A percentile compares a stretch with the other conserved stretches of the same genome.
These are phyloP conservation scores for Thozetella sp. DNA, from an alignment of 495 filamentous ascomycete species.

Conservation along the genomic window DNA sequence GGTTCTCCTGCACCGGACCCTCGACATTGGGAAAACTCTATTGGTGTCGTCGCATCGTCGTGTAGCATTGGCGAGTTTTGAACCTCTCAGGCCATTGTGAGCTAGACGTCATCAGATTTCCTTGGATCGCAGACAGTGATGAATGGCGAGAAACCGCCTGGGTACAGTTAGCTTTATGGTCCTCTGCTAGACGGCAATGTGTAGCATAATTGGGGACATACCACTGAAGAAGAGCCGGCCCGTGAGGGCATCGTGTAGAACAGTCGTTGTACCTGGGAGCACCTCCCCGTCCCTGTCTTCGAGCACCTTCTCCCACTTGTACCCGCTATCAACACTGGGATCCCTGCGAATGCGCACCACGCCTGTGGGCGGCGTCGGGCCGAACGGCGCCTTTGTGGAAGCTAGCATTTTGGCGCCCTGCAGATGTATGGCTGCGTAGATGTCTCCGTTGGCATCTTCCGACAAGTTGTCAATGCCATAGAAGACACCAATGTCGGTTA, in stretches of 20 bases:
- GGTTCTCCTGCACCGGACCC: too few species aligned
- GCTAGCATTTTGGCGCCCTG: slow-evolving; percentile 6
- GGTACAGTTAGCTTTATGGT: not conserved
- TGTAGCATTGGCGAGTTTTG: not conserved
- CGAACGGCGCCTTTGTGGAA: slow-evolving; percentile 18
- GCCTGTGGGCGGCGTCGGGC: slow-evolving; percentile 5
- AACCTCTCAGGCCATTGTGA: not conserved
- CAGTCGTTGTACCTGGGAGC: slow-evolving; percentile 17
- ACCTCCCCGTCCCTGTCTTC: slow-evolving; percentile 25
- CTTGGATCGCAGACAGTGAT: slow-evolving; percentile 20
- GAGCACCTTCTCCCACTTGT: slow-evolving; percentile 22
- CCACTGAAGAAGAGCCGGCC: slow-evolving; percentile 17
- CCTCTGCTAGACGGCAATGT: too few species aligned
- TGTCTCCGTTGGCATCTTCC: slow-evolving; percentile 33
- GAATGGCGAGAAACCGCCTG: slow-evolving; percentile 12
- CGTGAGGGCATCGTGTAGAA: slow-evolving; percentile 22
- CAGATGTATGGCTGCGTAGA: slow-evolving; percentile 23
- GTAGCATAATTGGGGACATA: not conserved
- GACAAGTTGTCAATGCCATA: slow-evolving; percentile 39
- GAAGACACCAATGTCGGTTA: slow-evolving; percentile 24
- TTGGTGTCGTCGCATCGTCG: too few species aligned
- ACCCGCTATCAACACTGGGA: slow-evolving; percentile 6
- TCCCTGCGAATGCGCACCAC: slow-evolving; percentile 15
- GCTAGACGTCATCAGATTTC: not conserved
- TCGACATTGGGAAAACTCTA: too few species aligned